Base-by-base conservation (phyloP, 768 basidiomycete genomes). In the Macrolepiota albuminosa region DNA sequence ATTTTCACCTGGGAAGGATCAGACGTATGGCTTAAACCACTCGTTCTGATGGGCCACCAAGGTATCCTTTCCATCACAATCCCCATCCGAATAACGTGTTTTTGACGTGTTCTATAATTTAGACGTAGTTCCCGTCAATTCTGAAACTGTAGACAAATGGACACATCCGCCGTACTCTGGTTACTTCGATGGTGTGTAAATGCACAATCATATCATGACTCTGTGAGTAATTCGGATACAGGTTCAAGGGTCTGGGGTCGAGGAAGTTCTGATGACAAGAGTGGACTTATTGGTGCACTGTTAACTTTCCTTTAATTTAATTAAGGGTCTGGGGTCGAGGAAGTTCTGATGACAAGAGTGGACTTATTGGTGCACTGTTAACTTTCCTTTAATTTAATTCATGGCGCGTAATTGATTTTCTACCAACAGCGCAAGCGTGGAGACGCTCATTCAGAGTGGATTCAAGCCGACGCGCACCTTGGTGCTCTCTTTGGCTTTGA, bases 321-420 rank as follows among this genome's bases (percentile, higher is more conserved):
- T n/a, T n/a, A 54, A 80, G 77, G 60, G 77, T 93, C 18, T 92
- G 89, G 89, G 91, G 91, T 7, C 78, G 91, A 9, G 91, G 91
- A 39, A 79, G 81, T 51, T 76, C 75, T 3, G 91, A 93, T 66
- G 88, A 91, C 73, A 94, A 94, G 75, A 82, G 81, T 51, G 85
- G 84, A n/a, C 67, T 89, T 49, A 84, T 89, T 57, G 81, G 81
- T n/a, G 82, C 83, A 66, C 73, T 48, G 73, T 62, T 18, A 51
- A 40, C 57, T 18, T 31, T 45, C n/a, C 29, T 46, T 33, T 3
- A 14, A 54, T 18, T 50, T n/a, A 21, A 59, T 29, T 33, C n/a
- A 42, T 34, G 37, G 18, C 18, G n/a, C 54, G 24, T 33, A 6
- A 29, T 54, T 45, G 36, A 62, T 36, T 33, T 21, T 16, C 13